Percentiles rank a stretch among this genome's conserved stretches.
Conservation (phyloP, 1,284 basidiomycete species). For the Ganoderma meredithae region DNA sequence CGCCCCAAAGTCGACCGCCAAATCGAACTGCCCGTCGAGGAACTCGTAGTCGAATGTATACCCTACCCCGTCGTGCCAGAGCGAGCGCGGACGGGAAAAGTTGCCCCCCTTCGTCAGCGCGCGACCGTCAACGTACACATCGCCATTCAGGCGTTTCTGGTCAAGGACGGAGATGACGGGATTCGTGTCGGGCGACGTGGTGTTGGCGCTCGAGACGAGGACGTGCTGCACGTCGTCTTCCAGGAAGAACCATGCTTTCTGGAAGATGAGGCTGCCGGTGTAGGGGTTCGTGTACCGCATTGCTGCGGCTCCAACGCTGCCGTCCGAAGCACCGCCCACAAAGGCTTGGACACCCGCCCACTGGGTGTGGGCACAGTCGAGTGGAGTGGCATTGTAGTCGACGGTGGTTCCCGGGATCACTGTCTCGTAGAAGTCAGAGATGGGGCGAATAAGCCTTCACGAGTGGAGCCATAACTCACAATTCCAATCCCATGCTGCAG, state of each 20-base stretch:
- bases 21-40: constrained; percentile 36
- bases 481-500: constrained; percentile 77
- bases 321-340: constrained; percentile 70
- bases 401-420: constrained; percentile 71
- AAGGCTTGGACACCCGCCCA: constrained; percentile 58
- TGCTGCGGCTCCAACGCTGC: constrained; percentile 58
- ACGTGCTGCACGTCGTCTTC: constrained; percentile 67
- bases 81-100: constrained; percentile 45
- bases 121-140: constrained; percentile 53
- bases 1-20: constrained; percentile 55
- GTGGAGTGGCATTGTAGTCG: constrained; percentile 61
- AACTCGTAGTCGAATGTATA: constrained; percentile 49
- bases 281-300: constrained; percentile 72
- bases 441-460: neutral
- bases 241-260: constrained; percentile 79
- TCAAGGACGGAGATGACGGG: constrained; percentile 73
- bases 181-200: constrained; percentile 44
- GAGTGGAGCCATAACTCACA: constrained; percentile 39
- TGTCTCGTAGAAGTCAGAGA: constrained; percentile 8
- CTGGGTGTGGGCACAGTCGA: constrained; percentile 51
- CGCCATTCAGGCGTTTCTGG: constrained; percentile 56
- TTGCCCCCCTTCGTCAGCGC: constrained; percentile 37
- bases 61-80: constrained; percentile 68
- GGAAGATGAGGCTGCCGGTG: constrained; percentile 61
- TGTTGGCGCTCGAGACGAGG: constrained; percentile 56